Base-by-base conservation (phyloP, 306 rosid genomes). In the Cicer cuneatum region DNA sequence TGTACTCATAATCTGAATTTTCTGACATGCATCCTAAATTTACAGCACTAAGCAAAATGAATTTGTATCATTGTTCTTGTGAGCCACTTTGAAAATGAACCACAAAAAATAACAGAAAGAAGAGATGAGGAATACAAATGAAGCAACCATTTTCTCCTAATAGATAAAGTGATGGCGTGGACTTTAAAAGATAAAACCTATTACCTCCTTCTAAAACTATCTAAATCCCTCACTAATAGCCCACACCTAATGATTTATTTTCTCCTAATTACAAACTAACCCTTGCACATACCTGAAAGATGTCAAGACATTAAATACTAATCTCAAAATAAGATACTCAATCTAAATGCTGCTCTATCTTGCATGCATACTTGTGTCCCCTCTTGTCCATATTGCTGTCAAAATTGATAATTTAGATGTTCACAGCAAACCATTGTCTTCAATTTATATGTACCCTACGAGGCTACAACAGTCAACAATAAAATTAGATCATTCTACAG, bases 391-490 rank as follows among this genome's bases (percentile, higher is more conserved):
- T 13, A n/a, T 56, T 61, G 61, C 74, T 7, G 80, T 72, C 65
- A 61, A 51, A 49, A 16, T 67, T 63, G 56, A 61, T 35, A 5
- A 38, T 29, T 48, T 66, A 10, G 53, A 80, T 52, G 56, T 52
- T 56, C 72, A 12, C 49, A 68, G 75, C 74, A 68, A 56, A 61
- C 56, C 70, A 46, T 7, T 35, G 56, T 51, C 80, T 66, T 67
- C 77, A 9, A 68, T 29, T 69, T 63, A 37, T 42, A 49, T 73
- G 60, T 57, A 77, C 69, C 87, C 76, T 84, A 29, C 35, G 35
- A 29, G 35, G 35, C 35, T 29, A 35, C 66, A 84, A 41, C 53
- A 73, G 53, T 33, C 21, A 19, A 64, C 43, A 29, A 46, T 19
- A 68, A 39, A 16, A 62, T 75, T 7, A 69, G 59, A 51, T 45